These are phyloP conservation scores for Silene coronaria DNA, from an alignment of 179 eudicot genomes.

Conservation along the genomic window DNA sequence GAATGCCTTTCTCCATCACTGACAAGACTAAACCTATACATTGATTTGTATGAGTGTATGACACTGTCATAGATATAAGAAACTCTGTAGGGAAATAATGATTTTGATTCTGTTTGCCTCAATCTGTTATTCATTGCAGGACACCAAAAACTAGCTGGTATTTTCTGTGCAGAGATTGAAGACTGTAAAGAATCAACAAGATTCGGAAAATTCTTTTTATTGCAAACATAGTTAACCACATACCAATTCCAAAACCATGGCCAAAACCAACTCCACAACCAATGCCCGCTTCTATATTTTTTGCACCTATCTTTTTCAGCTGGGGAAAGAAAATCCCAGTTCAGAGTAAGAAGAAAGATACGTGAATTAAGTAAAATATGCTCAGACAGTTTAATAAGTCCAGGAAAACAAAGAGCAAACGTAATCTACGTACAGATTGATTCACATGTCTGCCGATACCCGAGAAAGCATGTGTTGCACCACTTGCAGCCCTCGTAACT, in stretches of 20 bases:
- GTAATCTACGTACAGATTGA: slow-evolving; percentile 48
- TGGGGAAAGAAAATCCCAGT: slow-evolving; percentile 22
- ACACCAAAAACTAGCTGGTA: too few species aligned
- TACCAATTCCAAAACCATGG: slow-evolving; percentile 95
- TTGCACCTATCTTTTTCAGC: slow-evolving; percentile 79
- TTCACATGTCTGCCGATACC: slow-evolving; percentile 74
- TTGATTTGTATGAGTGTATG: neutral
- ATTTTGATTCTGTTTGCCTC: neutral
- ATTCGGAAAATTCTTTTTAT: neutral
- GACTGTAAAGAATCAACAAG: slow-evolving; percentile 4
- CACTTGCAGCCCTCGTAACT: slow-evolving; percentile 91
- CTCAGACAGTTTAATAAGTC: neutral
- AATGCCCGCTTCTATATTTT: slow-evolving; percentile 75
- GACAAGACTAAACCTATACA: neutral
- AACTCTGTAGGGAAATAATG: neutral
- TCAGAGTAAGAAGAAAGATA: neutral
- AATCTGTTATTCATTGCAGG: neutral
- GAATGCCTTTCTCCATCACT: neutral
- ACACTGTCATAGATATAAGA: neutral
- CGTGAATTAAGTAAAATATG: neutral
- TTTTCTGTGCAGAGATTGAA: neutral
- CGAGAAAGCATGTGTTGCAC: slow-evolving; percentile 86
- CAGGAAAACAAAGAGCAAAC: neutral
- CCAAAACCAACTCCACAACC: slow-evolving; percentile 99
- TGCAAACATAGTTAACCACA: slow-evolving; percentile 13